phyloP scores from a whole-genome alignment of 495 filamentous ascomycete species.

The Neurospora intermedia region DNA sequence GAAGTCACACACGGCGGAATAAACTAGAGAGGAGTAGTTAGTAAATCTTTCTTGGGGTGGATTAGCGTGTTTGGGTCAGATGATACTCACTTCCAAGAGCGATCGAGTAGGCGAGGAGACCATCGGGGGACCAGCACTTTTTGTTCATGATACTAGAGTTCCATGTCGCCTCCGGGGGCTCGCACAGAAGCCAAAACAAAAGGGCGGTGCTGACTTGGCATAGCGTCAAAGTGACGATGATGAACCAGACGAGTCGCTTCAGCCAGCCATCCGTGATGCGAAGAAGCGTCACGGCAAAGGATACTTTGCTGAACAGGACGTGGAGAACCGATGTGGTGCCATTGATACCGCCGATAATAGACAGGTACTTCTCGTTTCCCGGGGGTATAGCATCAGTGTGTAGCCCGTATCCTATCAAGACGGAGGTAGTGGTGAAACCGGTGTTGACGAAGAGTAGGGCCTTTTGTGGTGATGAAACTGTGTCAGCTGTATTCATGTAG shows the following conservation, averaged over 20 bases:
- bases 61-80: neutral
- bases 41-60: neutral
- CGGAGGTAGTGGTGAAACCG: slow-evolving; percentile 1
- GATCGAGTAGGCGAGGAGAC: neutral
- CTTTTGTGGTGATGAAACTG: slow-evolving; percentile 1
- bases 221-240: slow-evolving; percentile 12
- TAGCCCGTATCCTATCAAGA: slow-evolving; percentile 11
- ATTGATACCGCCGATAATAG: slow-evolving; percentile 10
- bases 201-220: neutral
- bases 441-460: slow-evolving; percentile 7
- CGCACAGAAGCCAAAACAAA: neutral
- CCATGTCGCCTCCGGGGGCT: neutral
- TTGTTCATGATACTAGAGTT: neutral
- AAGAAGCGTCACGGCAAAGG: slow-evolving; percentile 18
- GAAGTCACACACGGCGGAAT: slow-evolving; percentile 18
- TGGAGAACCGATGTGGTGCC: slow-evolving; percentile 16
- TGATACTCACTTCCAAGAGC: neutral
- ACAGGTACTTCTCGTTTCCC: slow-evolving; percentile 7
- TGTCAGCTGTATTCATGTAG: neutral
- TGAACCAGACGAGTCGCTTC: slow-evolving; percentile 8
- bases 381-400: slow-evolving; percentile 1
- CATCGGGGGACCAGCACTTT: neutral
- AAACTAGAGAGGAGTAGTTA: slow-evolving; percentile 7
- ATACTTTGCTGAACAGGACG: slow-evolving; percentile 13
- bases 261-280: slow-evolving; percentile 12